Base-by-base conservation (phyloP, 768 basidiomycete genomes). In the Leccinum longicurvipes region DNA sequence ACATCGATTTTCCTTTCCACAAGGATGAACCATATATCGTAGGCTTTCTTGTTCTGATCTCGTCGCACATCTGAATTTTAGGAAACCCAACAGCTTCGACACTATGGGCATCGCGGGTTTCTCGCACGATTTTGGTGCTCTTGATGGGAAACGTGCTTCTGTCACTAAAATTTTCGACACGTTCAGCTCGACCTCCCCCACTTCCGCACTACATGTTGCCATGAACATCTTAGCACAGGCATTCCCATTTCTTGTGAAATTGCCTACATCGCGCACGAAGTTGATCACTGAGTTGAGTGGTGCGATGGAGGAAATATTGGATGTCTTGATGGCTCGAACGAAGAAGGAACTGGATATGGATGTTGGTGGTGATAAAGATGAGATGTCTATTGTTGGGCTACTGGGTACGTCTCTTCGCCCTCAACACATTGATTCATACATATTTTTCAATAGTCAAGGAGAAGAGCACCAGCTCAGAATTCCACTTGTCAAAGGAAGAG, bases 41-140 rank as follows among this genome's bases (percentile, higher is more conserved):
- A 53, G 15, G 71, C 1, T n/a, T n/a, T 21, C 14, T 41, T 15
- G 29, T 17, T 25, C 23, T 17, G n/a, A n/a, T 11, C 1, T 11
- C 1, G 7, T 42, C 27, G 1, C 27, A 6, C 11, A 21, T 47
- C 28, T 29, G n/a, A 5, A 4, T 24, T 21, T 12, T 2, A 47
- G 3, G 0, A 15, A 3, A 32, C 10, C 4, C 7, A 17, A 6
- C 25, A 83, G 82, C 8, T 69, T 85, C 8, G 84, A 86, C 60
- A 75, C 76, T 3, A 75, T 86, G 42, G 83, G 83, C 19, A 79
- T 84, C 34, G 82, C 82, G 10, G 83, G 82, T 2, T 86, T 86
- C 58, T 79, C 80, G 0, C 79, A 85, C 59, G 76, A 84, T 61
- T 86, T 86, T 60, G 76, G 77, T 25, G 68, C 80, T 1, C 72